phyloP scores from a whole-genome alignment of 2,329 filamentous ascomycete species.

The Grosmannia clavigera region DNA sequence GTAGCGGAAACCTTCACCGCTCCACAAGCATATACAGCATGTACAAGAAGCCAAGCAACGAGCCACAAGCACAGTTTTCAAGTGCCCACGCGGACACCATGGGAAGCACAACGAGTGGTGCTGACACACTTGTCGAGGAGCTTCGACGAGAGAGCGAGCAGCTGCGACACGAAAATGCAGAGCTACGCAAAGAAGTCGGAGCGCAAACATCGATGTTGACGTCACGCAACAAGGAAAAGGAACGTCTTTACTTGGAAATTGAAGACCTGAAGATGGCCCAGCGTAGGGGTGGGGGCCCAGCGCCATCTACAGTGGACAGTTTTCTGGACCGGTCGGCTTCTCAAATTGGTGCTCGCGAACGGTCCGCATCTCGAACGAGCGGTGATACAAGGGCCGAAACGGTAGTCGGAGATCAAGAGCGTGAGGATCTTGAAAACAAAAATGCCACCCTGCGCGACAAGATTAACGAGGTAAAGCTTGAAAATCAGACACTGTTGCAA shows the following conservation, averaged over 20 bases:
- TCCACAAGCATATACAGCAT: slow-evolving; percentile 57
- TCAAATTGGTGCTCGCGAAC: slow-evolving; percentile 54
- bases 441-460: slow-evolving; percentile 77
- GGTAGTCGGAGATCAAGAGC: slow-evolving; percentile 57
- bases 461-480: slow-evolving; percentile 72
- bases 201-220: slow-evolving; percentile 97
- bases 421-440: slow-evolving; percentile 75
- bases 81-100: slow-evolving; percentile 29
- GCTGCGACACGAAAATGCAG: slow-evolving; percentile 81
- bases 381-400: slow-evolving; percentile 50
- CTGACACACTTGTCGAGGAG: slow-evolving; percentile 65
- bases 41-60: slow-evolving; percentile 38
- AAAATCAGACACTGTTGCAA: slow-evolving; percentile 75
- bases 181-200: slow-evolving; percentile 80
- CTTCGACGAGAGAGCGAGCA: slow-evolving; percentile 57
- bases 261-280: slow-evolving; percentile 88
- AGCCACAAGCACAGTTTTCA: slow-evolving; percentile 20
- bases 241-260: slow-evolving; percentile 90
- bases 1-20: slow-evolving; percentile 31
- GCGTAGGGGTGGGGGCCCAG: slow-evolving; percentile 49
- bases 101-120: slow-evolving; percentile 37
- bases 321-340: slow-evolving; percentile 92
- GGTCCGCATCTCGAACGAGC: slow-evolving; percentile 64
- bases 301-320: slow-evolving; percentile 65
- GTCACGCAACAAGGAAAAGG: slow-evolving; percentile 88